phyloP scores from a whole-genome alignment of 371 early-diverging fungal species.

The Mortierella sp. region DNA sequence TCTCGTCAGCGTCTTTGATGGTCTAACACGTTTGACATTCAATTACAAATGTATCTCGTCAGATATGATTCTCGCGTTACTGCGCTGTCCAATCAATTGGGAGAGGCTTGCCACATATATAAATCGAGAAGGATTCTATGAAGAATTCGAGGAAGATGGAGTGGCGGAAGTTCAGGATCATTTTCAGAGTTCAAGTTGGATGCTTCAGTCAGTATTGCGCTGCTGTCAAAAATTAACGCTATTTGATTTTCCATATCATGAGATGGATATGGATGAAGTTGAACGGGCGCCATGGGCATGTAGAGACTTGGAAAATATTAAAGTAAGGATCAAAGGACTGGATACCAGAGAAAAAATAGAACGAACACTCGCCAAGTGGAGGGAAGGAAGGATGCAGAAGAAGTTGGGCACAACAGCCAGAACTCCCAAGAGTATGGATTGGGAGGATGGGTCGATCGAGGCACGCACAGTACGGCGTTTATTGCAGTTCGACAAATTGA shows the following conservation, averaged over 20 bases:
- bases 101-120: background rate
- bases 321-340: background rate
- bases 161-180: background rate
- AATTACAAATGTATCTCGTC: background rate
- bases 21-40: background rate
- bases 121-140: background rate
- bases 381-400: background rate
- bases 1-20: background rate
- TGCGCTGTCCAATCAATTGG: background rate
- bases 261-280: background rate
- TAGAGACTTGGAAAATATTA: background rate
- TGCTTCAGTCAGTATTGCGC: background rate
- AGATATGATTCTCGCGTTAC: background rate
- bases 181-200: background rate
- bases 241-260: background rate
- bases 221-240: background rate
- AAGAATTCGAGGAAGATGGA: too few relatives aligned
- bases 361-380: background rate
- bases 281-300: background rate
- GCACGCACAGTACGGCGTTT: conserved; percentile 18
- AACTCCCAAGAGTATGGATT: background rate
- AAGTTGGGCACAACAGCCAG: background rate
- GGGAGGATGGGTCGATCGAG: conserved; percentile 26
- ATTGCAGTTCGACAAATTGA: conserved; percentile 13
- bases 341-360: background rate